Percentiles rank a stretch among this genome's conserved stretches.
Conservation (phyloP, 23 red algal species). For the Cyanidium caldarium region DNA sequence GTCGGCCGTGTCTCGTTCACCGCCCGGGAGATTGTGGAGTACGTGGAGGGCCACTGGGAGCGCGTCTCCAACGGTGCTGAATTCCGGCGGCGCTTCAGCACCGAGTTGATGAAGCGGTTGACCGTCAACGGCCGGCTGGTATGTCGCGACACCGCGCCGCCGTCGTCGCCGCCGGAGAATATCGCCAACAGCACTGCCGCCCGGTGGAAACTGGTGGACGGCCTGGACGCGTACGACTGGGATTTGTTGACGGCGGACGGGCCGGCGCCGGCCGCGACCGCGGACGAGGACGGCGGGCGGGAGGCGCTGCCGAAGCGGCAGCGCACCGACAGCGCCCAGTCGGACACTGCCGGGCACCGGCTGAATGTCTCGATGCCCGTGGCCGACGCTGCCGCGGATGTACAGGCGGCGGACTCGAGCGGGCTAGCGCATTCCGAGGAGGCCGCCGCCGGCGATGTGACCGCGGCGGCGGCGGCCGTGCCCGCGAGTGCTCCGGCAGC, state of each 20-base stretch:
- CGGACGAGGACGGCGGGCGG: neutral
- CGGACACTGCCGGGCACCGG: neutral
- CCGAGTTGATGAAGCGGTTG: neutral
- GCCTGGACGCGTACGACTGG: neutral
- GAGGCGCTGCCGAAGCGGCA: neutral
- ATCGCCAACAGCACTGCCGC: neutral
- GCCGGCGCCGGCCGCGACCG: neutral
- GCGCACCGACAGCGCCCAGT: neutral
- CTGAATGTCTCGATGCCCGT: neutral
- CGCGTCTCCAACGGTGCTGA: neutral
- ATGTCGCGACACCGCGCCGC: neutral
- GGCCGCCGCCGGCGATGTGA: neutral
- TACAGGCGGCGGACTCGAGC: too few relatives aligned
- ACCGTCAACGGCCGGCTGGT: neutral
- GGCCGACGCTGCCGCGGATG: neutral
- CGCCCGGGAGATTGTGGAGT: neutral
- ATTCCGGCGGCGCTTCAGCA: neutral
- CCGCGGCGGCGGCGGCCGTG: neutral
- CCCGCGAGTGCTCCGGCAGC: neutral
- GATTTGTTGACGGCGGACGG: neutral
- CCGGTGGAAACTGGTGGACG: neutral
- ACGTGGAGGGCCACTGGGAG: neutral
- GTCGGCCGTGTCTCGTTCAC: neutral
- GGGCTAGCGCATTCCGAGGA: too few relatives aligned
- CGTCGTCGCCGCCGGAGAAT: neutral